Base-by-base conservation (phyloP, 257 asterid species). In the Fraxinus pennsylvanica region DNA sequence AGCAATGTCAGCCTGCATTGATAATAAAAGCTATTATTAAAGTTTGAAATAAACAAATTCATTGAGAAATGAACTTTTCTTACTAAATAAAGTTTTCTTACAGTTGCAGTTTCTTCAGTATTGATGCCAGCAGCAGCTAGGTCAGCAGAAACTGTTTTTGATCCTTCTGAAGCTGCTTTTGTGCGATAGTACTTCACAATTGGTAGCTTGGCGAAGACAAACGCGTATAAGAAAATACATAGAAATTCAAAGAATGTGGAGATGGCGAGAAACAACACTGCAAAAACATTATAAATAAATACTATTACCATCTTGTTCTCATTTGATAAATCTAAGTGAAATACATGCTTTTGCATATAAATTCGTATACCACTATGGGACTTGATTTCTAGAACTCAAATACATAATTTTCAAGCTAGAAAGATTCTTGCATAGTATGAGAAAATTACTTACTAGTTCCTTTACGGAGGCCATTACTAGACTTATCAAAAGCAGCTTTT, bases 141-240 rank as follows among this genome's bases (percentile, higher is more conserved):
- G 84, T 94, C 98, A 47, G 98, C 90, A 41, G 89, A 5, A 75
- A 94, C 97, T 1, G 97, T 94, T 84, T 75, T 94, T 14, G 97
- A 92, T 41, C 98, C 99, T 87, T 94, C 91, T 13, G 81, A 78
- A 47, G 97, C 92, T 17, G 97, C 99, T 84, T 91, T 90, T 81
- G 85, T 65, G 0, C 96, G 90, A 10, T 73, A 92, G 85, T 88
- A 68, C 88, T 91, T 94, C 73, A 91, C 93, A 10, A 94, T 86
- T 2, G 97, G 96, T 52, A 94, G 79, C 63, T 86, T 89, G 12
- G 86, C 88, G 36, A 94, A 92, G 76, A 85, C 78, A 27, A 73
- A 89, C 0, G 95, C 94, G n/a, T 94, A 92, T 1, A 94, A 88
- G 79, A 94, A 80, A 47, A 91, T 80, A 39, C 97, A 94, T 21